These are phyloP conservation scores for Candida ascalaphidarum DNA, from an alignment of 805 yeast genomes.

Conservation along the genomic window DNA sequence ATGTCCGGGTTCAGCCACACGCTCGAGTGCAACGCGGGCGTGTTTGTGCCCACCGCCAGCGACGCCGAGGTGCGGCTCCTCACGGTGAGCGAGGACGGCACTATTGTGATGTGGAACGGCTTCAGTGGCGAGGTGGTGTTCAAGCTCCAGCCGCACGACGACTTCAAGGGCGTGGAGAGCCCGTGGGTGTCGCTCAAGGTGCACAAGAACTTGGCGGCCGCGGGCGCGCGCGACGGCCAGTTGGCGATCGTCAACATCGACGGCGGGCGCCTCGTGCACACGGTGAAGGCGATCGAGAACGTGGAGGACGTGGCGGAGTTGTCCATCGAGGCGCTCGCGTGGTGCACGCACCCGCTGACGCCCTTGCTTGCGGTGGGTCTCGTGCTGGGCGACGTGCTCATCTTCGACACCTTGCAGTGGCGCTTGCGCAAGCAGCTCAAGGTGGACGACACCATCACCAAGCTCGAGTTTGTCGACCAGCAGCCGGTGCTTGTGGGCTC, in stretches of 20 bases:
- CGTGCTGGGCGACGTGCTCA: conserved; percentile 78
- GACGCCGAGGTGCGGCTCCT: conserved; percentile 58
- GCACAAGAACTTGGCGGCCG: conserved; percentile 50
- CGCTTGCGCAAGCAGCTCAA: conserved; percentile 64
- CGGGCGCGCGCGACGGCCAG: conserved; percentile 85
- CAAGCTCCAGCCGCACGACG: conserved; percentile 51
- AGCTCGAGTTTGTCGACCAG: conserved; percentile 54
- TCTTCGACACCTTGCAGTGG: conserved; percentile 85
- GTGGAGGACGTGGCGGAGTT: conserved; percentile 36
- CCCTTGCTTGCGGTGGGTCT: conserved; percentile 71
- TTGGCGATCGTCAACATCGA: conserved; percentile 70
- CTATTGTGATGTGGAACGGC: conserved; percentile 84
- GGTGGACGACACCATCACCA: conserved; percentile 79
- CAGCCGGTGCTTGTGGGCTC: conserved; percentile 59
- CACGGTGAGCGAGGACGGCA: conserved; percentile 78
- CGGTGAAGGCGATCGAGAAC: conserved; percentile 56
- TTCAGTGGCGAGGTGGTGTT: conserved; percentile 65
- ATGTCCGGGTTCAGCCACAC: conserved; percentile 80
- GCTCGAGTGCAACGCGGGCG: conserved; percentile 72
- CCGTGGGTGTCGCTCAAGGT: conserved; percentile 82
- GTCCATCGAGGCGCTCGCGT: conserved; percentile 55
- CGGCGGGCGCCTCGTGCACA: conserved; percentile 61
- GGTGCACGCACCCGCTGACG: conserved; percentile 57
- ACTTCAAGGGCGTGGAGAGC: conserved; percentile 65
- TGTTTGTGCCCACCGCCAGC: conserved; percentile 49